These are phyloP conservation scores for Cajanus cajan DNA, from an alignment of 306 rosid genomes.

Conservation along the genomic window DNA sequence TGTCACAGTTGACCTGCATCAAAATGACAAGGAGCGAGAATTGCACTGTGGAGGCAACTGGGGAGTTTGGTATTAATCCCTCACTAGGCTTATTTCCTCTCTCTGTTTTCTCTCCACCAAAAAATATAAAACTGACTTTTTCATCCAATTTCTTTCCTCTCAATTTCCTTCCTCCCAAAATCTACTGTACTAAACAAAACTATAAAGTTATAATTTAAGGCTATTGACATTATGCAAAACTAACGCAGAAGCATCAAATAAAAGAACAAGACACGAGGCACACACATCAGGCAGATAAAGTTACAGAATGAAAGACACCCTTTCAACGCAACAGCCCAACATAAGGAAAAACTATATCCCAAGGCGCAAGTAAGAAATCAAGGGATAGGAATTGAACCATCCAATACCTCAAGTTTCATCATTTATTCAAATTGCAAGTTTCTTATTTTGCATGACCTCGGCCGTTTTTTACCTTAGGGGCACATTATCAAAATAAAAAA, in stretches of 20 bases:
- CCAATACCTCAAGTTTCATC: slow-evolving; percentile 18
- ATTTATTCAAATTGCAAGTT: slow-evolving; percentile 22
- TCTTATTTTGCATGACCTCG: slow-evolving; percentile 10
- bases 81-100: neutral
- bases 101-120: neutral
- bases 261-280: neutral
- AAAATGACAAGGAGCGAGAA: neutral
- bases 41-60: neutral
- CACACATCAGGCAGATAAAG: slow-evolving; percentile 6
- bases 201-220: slow-evolving; percentile 7
- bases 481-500: neutral
- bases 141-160: neutral
- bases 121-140: neutral
- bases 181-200: neutral
- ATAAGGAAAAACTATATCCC: slow-evolving; percentile 10
- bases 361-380: neutral
- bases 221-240: slow-evolving; percentile 11
- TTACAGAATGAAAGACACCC: slow-evolving; percentile 5
- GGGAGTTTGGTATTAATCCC: neutral
- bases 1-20: neutral
- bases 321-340: slow-evolving; percentile 7
- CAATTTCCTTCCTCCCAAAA: neutral
- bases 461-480: neutral
- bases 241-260: slow-evolving; percentile 17
- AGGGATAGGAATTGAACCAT: slow-evolving; percentile 13